Evolutionary conservation across 805 yeast species (phyloP).

Genomic region (Pichia nakasei): DNA sequence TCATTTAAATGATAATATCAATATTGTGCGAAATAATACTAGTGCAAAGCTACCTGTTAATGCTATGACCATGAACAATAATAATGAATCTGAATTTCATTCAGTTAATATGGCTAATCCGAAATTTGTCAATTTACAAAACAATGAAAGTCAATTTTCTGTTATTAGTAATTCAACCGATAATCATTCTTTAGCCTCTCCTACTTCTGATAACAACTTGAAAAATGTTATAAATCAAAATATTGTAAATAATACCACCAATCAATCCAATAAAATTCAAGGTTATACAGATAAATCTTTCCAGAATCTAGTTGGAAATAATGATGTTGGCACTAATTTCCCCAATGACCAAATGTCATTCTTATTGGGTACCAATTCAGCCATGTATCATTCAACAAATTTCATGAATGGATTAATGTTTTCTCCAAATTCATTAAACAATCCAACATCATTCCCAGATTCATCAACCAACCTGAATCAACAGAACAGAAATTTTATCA

Average conservation of each 20-base stretch:
- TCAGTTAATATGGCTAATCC: slow-evolving; percentile 1
- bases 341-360: background rate
- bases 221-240: slow-evolving; percentile 7
- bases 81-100: too few relatives aligned
- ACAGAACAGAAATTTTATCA: background rate
- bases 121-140: slow-evolving; percentile 1
- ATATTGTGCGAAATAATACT: slow-evolving; percentile 44
- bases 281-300: background rate
- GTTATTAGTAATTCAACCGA: background rate
- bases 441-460: background rate
- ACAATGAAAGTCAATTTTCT: background rate
- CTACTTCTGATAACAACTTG: slow-evolving; percentile 6
- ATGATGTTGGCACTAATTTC: background rate
- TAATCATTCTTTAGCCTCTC: slow-evolving; percentile 5
- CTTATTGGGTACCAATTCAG: background rate
- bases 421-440: slow-evolving; percentile 2
- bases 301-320: slow-evolving; percentile 1
- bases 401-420: slow-evolving; percentile 6
- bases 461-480: too few relatives aligned
- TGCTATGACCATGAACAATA: too few relatives aligned
- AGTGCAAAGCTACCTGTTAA: slow-evolving; percentile 38
- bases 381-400: slow-evolving; percentile 5
- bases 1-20: slow-evolving; percentile 40
- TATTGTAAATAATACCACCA: slow-evolving; percentile 9
- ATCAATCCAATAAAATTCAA: too few relatives aligned